Percentiles rank a stretch among this genome's conserved stretches.
Evolutionary conservation across 139 green algal genomes (phyloP).

Genomic region (Chlorella sorokiniana): DNA sequence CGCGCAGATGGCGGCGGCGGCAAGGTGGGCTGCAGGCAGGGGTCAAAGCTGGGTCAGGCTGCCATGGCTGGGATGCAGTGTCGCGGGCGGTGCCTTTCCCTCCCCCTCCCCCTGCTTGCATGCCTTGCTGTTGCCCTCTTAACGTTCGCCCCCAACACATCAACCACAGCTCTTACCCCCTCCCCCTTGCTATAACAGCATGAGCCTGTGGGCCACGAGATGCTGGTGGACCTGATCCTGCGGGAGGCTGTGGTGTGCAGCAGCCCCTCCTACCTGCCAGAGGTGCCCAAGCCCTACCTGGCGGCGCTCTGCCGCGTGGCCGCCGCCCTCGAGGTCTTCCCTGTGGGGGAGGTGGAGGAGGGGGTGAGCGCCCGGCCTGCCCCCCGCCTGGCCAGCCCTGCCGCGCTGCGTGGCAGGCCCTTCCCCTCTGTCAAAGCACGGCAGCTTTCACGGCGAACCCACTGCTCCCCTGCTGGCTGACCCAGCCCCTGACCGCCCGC

Average conservation of each 20-base stretch:
- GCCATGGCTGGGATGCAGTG: too few species aligned
- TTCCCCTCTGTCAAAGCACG: too few species aligned
- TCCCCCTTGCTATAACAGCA: not conserved
- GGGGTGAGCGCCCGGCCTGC: not conserved
- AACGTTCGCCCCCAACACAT: not conserved
- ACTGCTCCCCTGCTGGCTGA: too few species aligned
- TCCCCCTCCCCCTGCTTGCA: too few species aligned
- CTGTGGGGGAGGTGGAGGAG: conserved; percentile 10
- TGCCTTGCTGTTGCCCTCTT: too few species aligned
- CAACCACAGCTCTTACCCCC: not conserved
- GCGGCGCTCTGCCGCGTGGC: conserved; percentile 41
- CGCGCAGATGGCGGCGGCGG: not conserved
- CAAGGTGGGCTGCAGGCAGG: conserved; percentile 20
- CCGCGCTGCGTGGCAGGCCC: not conserved
- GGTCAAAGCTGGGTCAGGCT: not conserved
- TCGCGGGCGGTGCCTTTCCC: too few species aligned
- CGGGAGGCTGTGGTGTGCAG: conserved; percentile 38
- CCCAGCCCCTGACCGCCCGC: not conserved
- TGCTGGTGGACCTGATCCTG: conserved; percentile 37
- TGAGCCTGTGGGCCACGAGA: conserved; percentile 35
- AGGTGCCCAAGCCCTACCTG: conserved; percentile 49
- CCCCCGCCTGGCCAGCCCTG: not conserved
- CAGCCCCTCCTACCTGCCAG: not conserved
- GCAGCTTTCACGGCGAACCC: too few species aligned
- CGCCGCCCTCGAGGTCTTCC: conserved; percentile 24